Evolutionary conservation across 495 filamentous ascomycete species (phyloP).

Genomic region (Astrothelium macrocarpum): DNA sequence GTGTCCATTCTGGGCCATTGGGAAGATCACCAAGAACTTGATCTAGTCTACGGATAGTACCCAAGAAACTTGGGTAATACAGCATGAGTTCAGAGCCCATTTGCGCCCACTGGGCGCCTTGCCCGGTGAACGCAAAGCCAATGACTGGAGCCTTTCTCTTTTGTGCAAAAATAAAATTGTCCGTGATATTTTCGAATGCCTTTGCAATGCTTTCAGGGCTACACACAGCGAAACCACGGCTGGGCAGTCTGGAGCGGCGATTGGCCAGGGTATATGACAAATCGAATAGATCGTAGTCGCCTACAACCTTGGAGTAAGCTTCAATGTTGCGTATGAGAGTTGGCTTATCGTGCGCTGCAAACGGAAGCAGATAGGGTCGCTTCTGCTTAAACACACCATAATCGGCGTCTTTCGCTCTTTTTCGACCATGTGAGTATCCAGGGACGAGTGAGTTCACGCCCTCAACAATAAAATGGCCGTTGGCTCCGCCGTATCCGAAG

Average conservation of each 20-base stretch:
- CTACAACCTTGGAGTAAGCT: background rate
- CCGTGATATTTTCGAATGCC: too few species aligned
- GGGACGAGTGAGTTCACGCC: background rate
- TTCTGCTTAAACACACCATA: background rate
- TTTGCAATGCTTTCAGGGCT: too few species aligned
- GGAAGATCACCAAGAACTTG: background rate
- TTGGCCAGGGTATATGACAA: background rate
- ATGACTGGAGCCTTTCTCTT: background rate
- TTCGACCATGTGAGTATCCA: too few species aligned
- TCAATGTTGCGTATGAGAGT: background rate
- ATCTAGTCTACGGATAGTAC: background rate
- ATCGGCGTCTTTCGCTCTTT: too few species aligned
- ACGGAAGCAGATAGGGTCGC: background rate
- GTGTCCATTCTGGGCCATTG: background rate
- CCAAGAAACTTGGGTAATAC: background rate
- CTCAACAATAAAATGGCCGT: slow-evolving; percentile 20
- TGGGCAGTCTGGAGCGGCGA: background rate
- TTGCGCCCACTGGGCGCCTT: slow-evolving; percentile 36
- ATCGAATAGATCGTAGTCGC: background rate
- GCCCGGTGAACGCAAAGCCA: slow-evolving; percentile 35
- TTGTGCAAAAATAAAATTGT: background rate
- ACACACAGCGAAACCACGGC: background rate
- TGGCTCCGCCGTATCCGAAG: slow-evolving; percentile 42
- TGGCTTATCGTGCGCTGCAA: background rate
- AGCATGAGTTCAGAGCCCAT: slow-evolving; percentile 27